Percentiles rank a stretch among this genome's conserved stretches.
phyloP scores from a whole-genome alignment of 2,329 filamentous ascomycete genomes.

The Ceratocystis colombiana region DNA sequence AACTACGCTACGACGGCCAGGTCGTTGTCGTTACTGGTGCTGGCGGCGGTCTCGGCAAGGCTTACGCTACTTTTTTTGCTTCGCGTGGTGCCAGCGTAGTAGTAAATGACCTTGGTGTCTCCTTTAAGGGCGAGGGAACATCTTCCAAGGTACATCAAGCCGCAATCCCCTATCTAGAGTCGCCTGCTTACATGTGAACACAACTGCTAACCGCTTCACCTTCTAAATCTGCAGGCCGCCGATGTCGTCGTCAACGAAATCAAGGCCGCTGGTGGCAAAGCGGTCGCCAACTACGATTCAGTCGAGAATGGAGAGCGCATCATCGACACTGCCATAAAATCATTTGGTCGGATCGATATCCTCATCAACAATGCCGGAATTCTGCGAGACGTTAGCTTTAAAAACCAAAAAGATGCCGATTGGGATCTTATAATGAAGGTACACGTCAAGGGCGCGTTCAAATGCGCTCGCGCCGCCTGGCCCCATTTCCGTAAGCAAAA shows the following conservation, averaged over 20 bases:
- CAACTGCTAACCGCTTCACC: slow-evolving; percentile 1
- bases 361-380: slow-evolving; percentile 98
- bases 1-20: slow-evolving; percentile 74
- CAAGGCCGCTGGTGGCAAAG: slow-evolving; percentile 81
- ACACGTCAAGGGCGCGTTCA: slow-evolving; percentile 88
- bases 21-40: slow-evolving; percentile 75
- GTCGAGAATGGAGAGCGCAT: slow-evolving; percentile 91
- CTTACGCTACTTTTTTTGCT: slow-evolving; percentile 82
- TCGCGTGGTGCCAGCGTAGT: slow-evolving; percentile 88
- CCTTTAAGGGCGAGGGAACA: slow-evolving; percentile 84
- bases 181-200: not conserved
- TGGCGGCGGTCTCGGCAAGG: slow-evolving; percentile 67
- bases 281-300: slow-evolving; percentile 93
- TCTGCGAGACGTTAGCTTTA: slow-evolving; percentile 88
- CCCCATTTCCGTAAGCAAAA: slow-evolving; percentile 98
- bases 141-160: slow-evolving; percentile 62
- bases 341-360: slow-evolving; percentile 79
- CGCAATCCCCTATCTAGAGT: not conserved
- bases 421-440: slow-evolving; percentile 94
- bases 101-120: slow-evolving; percentile 89
- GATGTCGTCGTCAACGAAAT: slow-evolving; percentile 77
- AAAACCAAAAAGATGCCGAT: slow-evolving; percentile 95
- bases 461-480: slow-evolving; percentile 90
- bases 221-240: slow-evolving; percentile 48
- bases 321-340: slow-evolving; percentile 75